Conservation (phyloP, 495 filamentous ascomycete genomes). For the Penicillium parvum region DNA sequence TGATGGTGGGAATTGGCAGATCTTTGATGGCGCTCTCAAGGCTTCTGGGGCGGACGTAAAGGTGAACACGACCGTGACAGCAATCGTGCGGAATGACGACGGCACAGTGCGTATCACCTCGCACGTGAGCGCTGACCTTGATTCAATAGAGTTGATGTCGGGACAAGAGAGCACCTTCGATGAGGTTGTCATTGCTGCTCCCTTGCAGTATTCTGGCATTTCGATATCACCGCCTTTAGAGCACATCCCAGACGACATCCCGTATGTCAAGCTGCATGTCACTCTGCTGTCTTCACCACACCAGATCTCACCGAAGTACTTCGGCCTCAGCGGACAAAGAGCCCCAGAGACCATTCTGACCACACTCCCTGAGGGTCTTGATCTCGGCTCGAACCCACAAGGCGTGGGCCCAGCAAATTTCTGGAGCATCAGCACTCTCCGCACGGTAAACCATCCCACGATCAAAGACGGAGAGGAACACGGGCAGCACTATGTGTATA, state of each 20-base stretch:
- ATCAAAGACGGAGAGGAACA: slow-evolving; percentile 31
- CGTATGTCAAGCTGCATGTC: slow-evolving; percentile 80
- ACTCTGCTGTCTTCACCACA: slow-evolving; percentile 80
- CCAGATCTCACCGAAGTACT: slow-evolving; percentile 61
- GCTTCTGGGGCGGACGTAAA: slow-evolving; percentile 54
- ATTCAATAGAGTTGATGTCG: slow-evolving; percentile 6
- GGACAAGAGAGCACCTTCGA: slow-evolving; percentile 56
- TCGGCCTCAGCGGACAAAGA: slow-evolving; percentile 54
- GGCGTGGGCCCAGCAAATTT: slow-evolving; percentile 71
- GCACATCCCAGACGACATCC: slow-evolving; percentile 61
- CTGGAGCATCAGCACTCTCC: slow-evolving; percentile 81
- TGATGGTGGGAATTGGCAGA: slow-evolving; percentile 89
- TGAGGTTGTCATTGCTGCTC: slow-evolving; percentile 72
- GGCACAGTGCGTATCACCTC: slow-evolving; percentile 50
- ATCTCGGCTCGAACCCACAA: slow-evolving; percentile 40
- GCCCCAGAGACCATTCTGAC: slow-evolving; percentile 77
- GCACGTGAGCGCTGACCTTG: slow-evolving; percentile 21
- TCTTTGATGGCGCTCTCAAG: slow-evolving; percentile 78
- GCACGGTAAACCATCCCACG: slow-evolving; percentile 54
- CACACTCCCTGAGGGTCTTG: slow-evolving; percentile 61
- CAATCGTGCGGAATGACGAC: slow-evolving; percentile 47
- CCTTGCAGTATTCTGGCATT: slow-evolving; percentile 73
- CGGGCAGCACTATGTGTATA: slow-evolving; percentile 76
- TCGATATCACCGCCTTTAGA: slow-evolving; percentile 47
- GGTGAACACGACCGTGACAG: slow-evolving; percentile 68